A percentile compares a stretch with the other conserved stretches of the same genome.
Evolutionary conservation across 1,284 basidiomycete genomes (phyloP).

Genomic region (Naganishia sp.): DNA sequence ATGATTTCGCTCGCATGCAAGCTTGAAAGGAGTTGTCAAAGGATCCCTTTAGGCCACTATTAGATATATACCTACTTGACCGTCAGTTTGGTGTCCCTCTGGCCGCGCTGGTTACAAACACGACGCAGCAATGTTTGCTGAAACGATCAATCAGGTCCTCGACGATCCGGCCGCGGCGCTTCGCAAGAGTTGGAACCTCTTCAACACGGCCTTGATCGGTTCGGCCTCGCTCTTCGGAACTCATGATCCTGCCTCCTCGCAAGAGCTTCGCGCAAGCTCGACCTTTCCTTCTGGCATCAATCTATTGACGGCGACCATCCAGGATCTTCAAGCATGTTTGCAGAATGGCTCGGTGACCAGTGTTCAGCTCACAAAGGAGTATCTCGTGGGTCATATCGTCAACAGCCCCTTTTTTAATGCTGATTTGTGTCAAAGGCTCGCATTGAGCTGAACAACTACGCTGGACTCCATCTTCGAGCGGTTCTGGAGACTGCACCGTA

Average conservation of each 20-base stretch:
- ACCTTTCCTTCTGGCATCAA: slow-evolving; percentile 10
- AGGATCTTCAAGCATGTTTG: slow-evolving; percentile 36
- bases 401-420: background rate
- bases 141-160: background rate
- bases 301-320: slow-evolving; percentile 32
- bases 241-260: background rate
- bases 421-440: background rate
- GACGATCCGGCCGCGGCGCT: background rate
- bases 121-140: background rate
- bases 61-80: no score
- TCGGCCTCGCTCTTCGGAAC: background rate
- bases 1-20: no score
- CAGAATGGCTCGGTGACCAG: slow-evolving; percentile 37
- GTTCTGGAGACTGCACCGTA: slow-evolving; percentile 18
- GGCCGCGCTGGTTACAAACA: background rate
- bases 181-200: background rate
- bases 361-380: slow-evolving; percentile 36
- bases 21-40: no score
- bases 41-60: no score
- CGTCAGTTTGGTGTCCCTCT: no score
- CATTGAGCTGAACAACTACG: slow-evolving; percentile 20
- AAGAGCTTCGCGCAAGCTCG: background rate
- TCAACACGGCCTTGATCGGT: background rate
- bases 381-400: slow-evolving; percentile 33
- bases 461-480: slow-evolving; percentile 14